A percentile compares a stretch with the other conserved stretches of the same genome.
These are phyloP conservation scores for Colletotrichum eleusines DNA, from an alignment of 2,329 filamentous ascomycete species.

Conservation along the genomic window DNA sequence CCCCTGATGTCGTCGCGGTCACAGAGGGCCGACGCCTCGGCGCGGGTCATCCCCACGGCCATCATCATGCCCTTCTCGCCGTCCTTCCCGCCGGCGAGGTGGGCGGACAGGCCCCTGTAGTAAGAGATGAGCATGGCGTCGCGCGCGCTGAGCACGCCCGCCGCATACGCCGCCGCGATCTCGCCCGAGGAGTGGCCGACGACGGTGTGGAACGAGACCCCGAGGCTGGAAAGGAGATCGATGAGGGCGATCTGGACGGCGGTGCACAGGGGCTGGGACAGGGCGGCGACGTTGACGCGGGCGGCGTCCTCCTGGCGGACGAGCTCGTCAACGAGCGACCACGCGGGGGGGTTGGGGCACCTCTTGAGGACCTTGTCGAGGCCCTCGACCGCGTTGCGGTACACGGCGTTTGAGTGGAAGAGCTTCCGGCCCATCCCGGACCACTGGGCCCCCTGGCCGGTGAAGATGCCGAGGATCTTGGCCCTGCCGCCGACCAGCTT, in stretches of 20 bases:
- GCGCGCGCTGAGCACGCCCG: constrained; percentile 43
- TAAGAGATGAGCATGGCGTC: constrained; percentile 45
- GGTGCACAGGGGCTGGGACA: constrained; percentile 43
- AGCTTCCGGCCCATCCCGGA: constrained; percentile 50
- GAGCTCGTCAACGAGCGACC: constrained; percentile 44
- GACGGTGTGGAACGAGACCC: constrained; percentile 41
- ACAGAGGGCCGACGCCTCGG: constrained; percentile 35
- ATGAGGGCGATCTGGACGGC: constrained; percentile 45
- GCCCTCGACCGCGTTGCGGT: constrained; percentile 37
- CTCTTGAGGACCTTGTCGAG: constrained; percentile 39
- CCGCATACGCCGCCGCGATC: constrained; percentile 54
- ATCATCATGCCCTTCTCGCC: constrained; percentile 44
- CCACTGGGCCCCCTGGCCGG: constrained; percentile 53
- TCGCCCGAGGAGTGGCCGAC: constrained; percentile 47
- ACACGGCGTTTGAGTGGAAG: constrained; percentile 30
- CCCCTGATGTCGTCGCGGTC: constrained; percentile 43
- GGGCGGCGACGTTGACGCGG: constrained; percentile 43
- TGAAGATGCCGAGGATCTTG: constrained; percentile 49
- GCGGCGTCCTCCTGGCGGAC: constrained; percentile 31
- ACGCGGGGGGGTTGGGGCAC: constrained; percentile 15
- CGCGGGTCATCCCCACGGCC: constrained; percentile 44
- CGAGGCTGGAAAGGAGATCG: constrained; percentile 38
- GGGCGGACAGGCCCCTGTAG: constrained; percentile 42
- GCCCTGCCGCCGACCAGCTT: constrained; percentile 33
- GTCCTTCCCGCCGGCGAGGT: constrained; percentile 34